Evolutionary conservation across 75 land plant species (phyloP).

Genomic region (Adiantum capillusveneris): DNA sequence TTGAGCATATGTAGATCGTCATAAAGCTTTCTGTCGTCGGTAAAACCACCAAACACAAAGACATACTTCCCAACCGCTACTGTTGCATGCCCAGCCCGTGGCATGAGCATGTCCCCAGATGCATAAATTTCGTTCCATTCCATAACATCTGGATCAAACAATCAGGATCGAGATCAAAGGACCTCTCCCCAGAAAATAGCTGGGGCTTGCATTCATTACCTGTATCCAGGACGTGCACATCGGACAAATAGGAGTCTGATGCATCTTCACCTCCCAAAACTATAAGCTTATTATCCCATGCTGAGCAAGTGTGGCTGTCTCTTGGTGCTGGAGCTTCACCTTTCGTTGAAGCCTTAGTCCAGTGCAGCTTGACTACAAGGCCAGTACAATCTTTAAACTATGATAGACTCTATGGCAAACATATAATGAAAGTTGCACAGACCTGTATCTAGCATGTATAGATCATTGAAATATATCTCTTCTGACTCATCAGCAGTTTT

Average conservation of each 20-base stretch:
- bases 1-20: slow-evolving; percentile 84
- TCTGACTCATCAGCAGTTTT: slow-evolving; percentile 41
- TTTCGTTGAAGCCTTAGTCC: slow-evolving; percentile 55
- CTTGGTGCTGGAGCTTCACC: slow-evolving; percentile 78
- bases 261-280: slow-evolving; percentile 95
- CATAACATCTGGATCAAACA: slow-evolving; percentile 45
- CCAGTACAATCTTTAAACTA: no score
- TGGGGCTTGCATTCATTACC: slow-evolving; percentile 24
- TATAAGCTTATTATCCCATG: slow-evolving; percentile 76
- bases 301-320: slow-evolving; percentile 90
- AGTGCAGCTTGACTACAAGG: slow-evolving; percentile 44
- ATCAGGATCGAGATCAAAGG: no score
- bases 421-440: not conserved
- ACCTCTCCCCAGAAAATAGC: no score
- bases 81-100: slow-evolving; percentile 90
- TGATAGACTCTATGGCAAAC: no score
- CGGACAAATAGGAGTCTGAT: slow-evolving; percentile 68
- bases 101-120: slow-evolving; percentile 56
- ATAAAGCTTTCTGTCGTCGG: slow-evolving; percentile 73
- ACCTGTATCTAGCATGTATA: slow-evolving; percentile 79
- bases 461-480: slow-evolving; percentile 79
- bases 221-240: slow-evolving; percentile 77
- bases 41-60: slow-evolving; percentile 94
- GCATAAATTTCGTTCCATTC: slow-evolving; percentile 71
- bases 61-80: slow-evolving; percentile 62